Evolutionary conservation across 2,329 filamentous ascomycete genomes (phyloP).

Genomic region (Neurospora sp.): DNA sequence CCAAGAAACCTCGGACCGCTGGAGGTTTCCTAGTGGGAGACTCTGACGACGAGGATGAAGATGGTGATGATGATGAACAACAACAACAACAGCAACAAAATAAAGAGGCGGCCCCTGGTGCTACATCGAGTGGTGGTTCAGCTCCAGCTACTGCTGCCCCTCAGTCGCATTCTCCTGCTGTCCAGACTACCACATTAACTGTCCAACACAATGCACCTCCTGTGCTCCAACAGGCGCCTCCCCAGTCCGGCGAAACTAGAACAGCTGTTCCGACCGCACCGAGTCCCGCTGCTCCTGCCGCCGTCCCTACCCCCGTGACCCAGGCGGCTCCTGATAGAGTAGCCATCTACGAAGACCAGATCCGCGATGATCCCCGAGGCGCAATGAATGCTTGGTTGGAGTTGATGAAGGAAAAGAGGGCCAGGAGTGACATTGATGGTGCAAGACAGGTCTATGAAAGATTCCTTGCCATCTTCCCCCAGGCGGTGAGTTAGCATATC

Average conservation of each 20-base stretch:
- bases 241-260: conserved; percentile 9
- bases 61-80: neutral
- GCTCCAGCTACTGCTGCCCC: conserved; percentile 9
- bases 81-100: neutral
- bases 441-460: conserved; percentile 72
- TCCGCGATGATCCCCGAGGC: conserved; percentile 85
- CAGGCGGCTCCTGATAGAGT: conserved; percentile 58
- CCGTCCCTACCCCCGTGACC: conserved; percentile 15
- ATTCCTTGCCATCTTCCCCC: conserved; percentile 81
- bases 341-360: conserved; percentile 77
- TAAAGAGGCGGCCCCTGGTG: conserved; percentile 20
- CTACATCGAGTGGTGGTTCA: conserved; percentile 17
- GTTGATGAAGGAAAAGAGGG: conserved; percentile 76
- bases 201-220: conserved; percentile 25
- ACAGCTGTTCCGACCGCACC: conserved; percentile 16
- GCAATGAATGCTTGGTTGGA: conserved; percentile 87
- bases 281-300: conserved; percentile 18
- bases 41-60: conserved; percentile 45
- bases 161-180: conserved; percentile 15
- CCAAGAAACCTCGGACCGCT: conserved; percentile 49
- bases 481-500: conserved; percentile 60
- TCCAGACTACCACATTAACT: conserved; percentile 11
- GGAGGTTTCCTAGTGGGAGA: conserved; percentile 52
- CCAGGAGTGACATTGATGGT: conserved; percentile 72
- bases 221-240: conserved; percentile 10